A percentile compares a stretch with the other conserved stretches of the same genome.
Evolutionary conservation across 1,284 basidiomycete species (phyloP).

Genomic region (Microbotryum saponariae): DNA sequence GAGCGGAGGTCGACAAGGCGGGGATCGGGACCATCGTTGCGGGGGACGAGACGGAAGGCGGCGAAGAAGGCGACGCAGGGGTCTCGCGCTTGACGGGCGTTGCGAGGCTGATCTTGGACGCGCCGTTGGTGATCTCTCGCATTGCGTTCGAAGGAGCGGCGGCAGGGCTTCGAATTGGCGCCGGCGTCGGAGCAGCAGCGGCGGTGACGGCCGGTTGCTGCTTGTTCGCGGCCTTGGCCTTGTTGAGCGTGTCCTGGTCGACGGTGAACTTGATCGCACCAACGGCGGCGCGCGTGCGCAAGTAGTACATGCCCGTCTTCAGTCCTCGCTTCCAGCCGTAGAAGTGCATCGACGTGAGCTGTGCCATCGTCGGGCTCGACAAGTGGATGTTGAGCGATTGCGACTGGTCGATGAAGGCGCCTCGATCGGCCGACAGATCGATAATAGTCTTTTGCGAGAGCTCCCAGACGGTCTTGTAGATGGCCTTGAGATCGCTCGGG

Average conservation of each 20-base stretch:
- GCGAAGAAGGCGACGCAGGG: not conserved
- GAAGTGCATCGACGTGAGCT: slow-evolving; percentile 98
- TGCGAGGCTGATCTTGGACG: slow-evolving; percentile 8
- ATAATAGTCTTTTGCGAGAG: slow-evolving; percentile 98
- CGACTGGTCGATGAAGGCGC: slow-evolving; percentile 92
- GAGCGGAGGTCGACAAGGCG: slow-evolving; percentile 5
- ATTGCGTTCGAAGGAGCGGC: slow-evolving; percentile 8
- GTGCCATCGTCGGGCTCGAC: slow-evolving; percentile 81
- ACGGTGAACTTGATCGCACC: slow-evolving; percentile 98
- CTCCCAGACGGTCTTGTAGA: slow-evolving; percentile 99
- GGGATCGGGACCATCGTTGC: not conserved
- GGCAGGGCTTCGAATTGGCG: not conserved
- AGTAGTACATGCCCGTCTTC: slow-evolving; percentile 94
- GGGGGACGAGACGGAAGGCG: not conserved
- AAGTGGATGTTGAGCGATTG: slow-evolving; percentile 84
- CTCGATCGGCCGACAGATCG: slow-evolving; percentile 95
- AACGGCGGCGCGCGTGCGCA: slow-evolving; percentile 87
- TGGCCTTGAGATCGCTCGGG: slow-evolving; percentile 82
- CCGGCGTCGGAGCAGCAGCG: slow-evolving; percentile 2
- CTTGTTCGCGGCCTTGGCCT: slow-evolving; percentile 49
- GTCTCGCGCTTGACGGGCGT: slow-evolving; percentile 9
- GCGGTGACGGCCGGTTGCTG: slow-evolving; percentile 25
- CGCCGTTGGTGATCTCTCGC: slow-evolving; percentile 31
- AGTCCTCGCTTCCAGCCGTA: slow-evolving; percentile 99
- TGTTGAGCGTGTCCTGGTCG: slow-evolving; percentile 51